Evolutionary conservation across 805 yeast genomes (phyloP).

Genomic region (Wickerhamomyces chambardii): DNA sequence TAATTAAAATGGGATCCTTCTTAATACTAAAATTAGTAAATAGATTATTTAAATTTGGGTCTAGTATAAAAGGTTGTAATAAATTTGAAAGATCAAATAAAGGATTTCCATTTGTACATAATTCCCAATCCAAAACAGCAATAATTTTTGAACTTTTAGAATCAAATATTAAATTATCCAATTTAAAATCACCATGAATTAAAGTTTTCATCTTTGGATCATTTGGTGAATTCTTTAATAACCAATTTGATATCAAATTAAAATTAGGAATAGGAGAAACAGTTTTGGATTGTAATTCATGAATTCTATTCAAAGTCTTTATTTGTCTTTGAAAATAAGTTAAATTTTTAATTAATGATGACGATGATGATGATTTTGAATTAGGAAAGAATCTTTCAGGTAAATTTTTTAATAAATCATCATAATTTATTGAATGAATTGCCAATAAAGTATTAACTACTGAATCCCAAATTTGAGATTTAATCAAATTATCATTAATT

Average conservation of each 20-base stretch:
- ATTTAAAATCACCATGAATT: constrained; percentile 59
- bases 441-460: constrained; percentile 37
- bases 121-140: constrained; percentile 60
- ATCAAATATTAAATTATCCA: constrained; percentile 55
- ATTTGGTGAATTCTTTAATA: constrained; percentile 33
- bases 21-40: constrained; percentile 15
- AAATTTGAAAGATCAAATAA: constrained; percentile 52
- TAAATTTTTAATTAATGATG: constrained; percentile 6
- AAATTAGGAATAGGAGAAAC: constrained; percentile 42
- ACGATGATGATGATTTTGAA: constrained; percentile 19
- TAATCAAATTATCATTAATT: constrained; percentile 18
- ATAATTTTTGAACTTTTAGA: constrained; percentile 38
- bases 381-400: constrained; percentile 34
- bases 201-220: constrained; percentile 35
- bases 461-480: constrained; percentile 32
- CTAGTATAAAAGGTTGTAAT: constrained; percentile 42
- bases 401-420: constrained; percentile 28
- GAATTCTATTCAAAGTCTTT: constrained; percentile 34
- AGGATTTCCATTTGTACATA: constrained; percentile 59
- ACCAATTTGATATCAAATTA: constrained; percentile 30
- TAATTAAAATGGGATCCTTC: constrained; percentile 6
- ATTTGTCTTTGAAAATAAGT: constrained; percentile 46
- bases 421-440: constrained; percentile 40
- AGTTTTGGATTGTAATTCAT: constrained; percentile 23
- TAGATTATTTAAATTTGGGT: constrained; percentile 25